Evolutionary conservation across 495 filamentous ascomycete genomes (phyloP).

Genomic region (Geopyxis carbonaria): DNA sequence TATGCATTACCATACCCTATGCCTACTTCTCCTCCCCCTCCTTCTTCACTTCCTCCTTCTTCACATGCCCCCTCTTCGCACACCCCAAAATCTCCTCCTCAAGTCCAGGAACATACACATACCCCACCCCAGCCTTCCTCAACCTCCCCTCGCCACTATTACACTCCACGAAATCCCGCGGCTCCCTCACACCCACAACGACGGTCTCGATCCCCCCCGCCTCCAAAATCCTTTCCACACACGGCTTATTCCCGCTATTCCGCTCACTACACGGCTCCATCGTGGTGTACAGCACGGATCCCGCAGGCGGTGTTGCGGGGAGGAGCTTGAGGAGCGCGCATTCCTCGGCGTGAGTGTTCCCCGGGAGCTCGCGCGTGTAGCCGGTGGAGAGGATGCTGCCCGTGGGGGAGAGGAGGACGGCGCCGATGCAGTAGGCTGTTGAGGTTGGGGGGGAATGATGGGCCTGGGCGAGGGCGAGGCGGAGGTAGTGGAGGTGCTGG

Average conservation of each 20-base stretch:
- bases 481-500: constrained; percentile 57
- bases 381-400: constrained; percentile 62
- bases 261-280: constrained; percentile 82
- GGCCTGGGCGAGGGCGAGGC: constrained; percentile 54
- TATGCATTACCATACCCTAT: neutral
- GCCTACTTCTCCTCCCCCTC: neutral
- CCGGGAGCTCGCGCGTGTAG: constrained; percentile 76
- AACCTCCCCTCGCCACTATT: constrained; percentile 60
- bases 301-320: constrained; percentile 3
- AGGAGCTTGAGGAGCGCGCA: constrained; percentile 63
- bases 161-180: constrained; percentile 65
- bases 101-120: constrained; percentile 52
- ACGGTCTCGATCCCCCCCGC: constrained; percentile 54
- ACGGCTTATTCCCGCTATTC: constrained; percentile 64
- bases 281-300: constrained; percentile 66
- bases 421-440: constrained; percentile 87
- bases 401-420: constrained; percentile 48
- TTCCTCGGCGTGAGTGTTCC: constrained; percentile 95
- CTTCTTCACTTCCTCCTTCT: constrained; percentile 13
- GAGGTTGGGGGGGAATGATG: constrained; percentile 63
- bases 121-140: constrained; percentile 54
- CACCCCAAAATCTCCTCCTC: constrained; percentile 67
- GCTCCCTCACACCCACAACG: constrained; percentile 77
- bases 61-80: constrained; percentile 63
- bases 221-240: constrained; percentile 60